These are phyloP conservation scores for Pouteria campechiana DNA, from an alignment of 179 eudicot genomes.

Conservation along the genomic window DNA sequence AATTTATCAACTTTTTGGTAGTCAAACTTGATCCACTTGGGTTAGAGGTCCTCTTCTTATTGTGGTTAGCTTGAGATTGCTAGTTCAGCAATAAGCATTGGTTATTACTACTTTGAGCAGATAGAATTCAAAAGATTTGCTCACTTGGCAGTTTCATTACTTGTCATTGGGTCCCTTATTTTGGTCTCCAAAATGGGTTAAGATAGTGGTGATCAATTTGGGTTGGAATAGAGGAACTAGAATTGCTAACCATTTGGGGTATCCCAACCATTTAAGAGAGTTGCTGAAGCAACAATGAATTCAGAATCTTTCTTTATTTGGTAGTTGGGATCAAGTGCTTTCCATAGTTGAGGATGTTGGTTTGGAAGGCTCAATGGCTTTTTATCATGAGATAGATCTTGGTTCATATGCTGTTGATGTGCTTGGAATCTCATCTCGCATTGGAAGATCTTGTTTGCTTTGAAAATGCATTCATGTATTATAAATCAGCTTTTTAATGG, in stretches of 20 bases:
- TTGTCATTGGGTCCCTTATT: conserved; percentile 12
- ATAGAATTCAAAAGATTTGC: too few relatives aligned
- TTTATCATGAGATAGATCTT: too few relatives aligned
- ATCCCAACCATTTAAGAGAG: conserved; percentile 17
- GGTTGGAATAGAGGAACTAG: conserved; percentile 28
- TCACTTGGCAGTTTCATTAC: conserved; percentile 13
- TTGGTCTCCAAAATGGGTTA: conserved; percentile 44
- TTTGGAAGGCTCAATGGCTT: conserved; percentile 39
- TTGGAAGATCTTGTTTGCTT: conserved; percentile 38
- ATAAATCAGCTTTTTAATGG: too few relatives aligned
- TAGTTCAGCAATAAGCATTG: conserved; percentile 21
- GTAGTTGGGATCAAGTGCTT: conserved; percentile 68
- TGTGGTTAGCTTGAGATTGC: conserved; percentile 4
- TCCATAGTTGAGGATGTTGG: conserved; percentile 36
- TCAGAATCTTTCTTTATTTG: conserved; percentile 29
- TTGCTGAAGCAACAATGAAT: conserved; percentile 14
- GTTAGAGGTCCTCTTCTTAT: conserved; percentile 17
- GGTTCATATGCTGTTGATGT: too few relatives aligned
- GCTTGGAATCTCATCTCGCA: conserved; percentile 29
- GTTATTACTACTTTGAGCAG: too few relatives aligned
- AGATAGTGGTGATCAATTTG: conserved; percentile 45
- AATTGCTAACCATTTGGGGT: conserved; percentile 37
- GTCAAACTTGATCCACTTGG: conserved; percentile 76
- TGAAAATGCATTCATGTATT: too few relatives aligned
- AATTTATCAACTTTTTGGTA: conserved; percentile 34